Conservation (phyloP, 768 basidiomycete genomes). For the Leccinum longicurvipes region DNA sequence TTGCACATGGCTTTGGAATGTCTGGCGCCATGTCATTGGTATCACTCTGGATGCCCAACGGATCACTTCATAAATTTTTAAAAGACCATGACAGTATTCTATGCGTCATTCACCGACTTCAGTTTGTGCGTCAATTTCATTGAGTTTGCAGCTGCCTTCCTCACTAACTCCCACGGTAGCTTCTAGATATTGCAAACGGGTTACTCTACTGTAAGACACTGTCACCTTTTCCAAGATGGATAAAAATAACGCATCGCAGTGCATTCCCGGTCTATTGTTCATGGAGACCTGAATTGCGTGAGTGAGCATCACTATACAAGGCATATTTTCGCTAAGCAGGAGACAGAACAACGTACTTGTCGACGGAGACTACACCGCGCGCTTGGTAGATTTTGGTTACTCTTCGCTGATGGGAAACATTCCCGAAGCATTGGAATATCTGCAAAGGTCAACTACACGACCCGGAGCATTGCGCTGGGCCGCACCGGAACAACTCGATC, state of each 20-base stretch:
- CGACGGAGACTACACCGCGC: constrained; percentile 27
- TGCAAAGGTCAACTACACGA: neutral
- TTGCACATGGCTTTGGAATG: too few relatives aligned
- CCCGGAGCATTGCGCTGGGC: neutral
- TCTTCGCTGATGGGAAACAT: too few relatives aligned
- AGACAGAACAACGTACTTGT: constrained; percentile 15
- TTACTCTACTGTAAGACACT: neutral
- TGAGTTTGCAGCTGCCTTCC: neutral
- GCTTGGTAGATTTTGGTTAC: constrained; percentile 37
- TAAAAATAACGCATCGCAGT: neutral
- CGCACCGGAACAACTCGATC: neutral
- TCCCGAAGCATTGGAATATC: neutral
- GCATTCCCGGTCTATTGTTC: neutral
- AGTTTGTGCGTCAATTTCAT: neutral
- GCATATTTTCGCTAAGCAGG: neutral
- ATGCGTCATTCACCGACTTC: neutral
- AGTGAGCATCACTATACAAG: neutral
- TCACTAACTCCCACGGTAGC: neutral
- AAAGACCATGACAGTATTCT: too few relatives aligned
- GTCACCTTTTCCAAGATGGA: neutral
- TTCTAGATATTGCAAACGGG: neutral
- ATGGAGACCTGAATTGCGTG: neutral
- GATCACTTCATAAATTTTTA: too few relatives aligned
- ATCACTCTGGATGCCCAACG: too few relatives aligned
- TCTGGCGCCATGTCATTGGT: too few relatives aligned